These are phyloP conservation scores for Saccharum hybrid DNA, from an alignment of 202 grass and related monocot genomes.

Conservation along the genomic window DNA sequence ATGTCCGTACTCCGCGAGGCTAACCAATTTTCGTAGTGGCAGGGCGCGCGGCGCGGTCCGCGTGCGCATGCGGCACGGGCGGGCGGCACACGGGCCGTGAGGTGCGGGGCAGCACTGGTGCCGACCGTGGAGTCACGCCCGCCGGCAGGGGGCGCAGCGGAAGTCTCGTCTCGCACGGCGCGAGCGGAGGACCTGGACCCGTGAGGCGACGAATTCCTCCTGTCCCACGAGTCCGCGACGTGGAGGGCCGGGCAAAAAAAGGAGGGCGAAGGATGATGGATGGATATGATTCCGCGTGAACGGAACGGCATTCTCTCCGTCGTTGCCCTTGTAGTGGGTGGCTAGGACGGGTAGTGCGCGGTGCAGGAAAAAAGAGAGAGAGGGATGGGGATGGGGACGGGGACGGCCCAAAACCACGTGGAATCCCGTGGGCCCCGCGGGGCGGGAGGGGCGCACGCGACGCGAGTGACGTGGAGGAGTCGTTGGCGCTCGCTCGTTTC, in stretches of 20 bases:
- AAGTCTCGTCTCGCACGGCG: no score
- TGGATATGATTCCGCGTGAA: neutral
- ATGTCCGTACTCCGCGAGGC: no score
- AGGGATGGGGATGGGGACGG: neutral
- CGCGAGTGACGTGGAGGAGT: constrained; percentile 7
- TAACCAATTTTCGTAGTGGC: no score
- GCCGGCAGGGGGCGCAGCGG: no score
- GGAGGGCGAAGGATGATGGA: neutral
- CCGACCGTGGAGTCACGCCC: no score
- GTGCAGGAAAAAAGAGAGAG: neutral
- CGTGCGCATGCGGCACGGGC: neutral
- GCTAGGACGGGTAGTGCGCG: neutral
- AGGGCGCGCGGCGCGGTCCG: no score
- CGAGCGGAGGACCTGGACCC: neutral
- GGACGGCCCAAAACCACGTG: constrained; percentile 24
- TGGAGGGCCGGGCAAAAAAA: neutral
- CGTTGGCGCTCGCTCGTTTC: no score
- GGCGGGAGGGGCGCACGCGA: neutral
- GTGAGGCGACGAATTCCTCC: no score
- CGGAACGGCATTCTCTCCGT: neutral
- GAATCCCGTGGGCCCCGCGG: neutral
- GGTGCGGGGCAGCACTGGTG: no score
- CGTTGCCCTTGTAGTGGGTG: neutral
- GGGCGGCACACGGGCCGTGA: neutral
- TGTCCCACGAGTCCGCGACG: no score